A percentile compares a stretch with the other conserved stretches of the same genome.
phyloP scores from a whole-genome alignment of 2,329 filamentous ascomycete species.

The Sodiomyces alkalinus region DNA sequence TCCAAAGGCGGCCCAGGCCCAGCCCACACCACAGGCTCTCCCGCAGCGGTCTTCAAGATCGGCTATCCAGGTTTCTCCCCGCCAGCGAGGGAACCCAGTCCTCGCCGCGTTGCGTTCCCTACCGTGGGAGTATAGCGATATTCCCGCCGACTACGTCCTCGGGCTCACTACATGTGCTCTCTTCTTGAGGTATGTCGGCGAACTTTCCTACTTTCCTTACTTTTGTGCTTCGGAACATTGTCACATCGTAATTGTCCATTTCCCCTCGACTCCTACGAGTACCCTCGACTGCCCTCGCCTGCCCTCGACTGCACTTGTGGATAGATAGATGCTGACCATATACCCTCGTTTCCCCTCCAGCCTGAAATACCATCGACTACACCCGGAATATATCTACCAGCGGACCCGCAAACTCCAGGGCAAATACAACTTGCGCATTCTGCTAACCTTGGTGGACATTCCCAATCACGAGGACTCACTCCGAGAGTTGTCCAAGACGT shows the following conservation, averaged over 20 bases:
- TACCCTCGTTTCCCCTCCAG: too few relatives aligned
- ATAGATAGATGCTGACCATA: too few relatives aligned
- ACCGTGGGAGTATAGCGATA: conserved; percentile 94
- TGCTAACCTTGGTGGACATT: conserved; percentile 90
- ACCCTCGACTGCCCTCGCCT: too few relatives aligned
- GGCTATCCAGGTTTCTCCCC: conserved; percentile 75
- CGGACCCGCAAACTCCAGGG: conserved; percentile 74
- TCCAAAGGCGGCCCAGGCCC: conserved; percentile 47
- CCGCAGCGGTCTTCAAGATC: conserved; percentile 50
- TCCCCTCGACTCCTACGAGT: too few relatives aligned
- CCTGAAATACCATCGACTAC: conserved; percentile 91
- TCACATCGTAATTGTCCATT: too few relatives aligned
- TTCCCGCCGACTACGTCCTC: conserved; percentile 85
- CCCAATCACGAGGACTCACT: conserved; percentile 82
- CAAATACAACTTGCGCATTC: conserved; percentile 72
- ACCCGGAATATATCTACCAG: conserved; percentile 95
- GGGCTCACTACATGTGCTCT: conserved; percentile 79
- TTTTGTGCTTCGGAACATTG: neutral
- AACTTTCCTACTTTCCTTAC: neutral
- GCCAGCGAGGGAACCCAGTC: conserved; percentile 91
- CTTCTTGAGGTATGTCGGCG: conserved; percentile 53
- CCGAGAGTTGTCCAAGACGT: conserved; percentile 84
- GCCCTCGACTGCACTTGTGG: too few relatives aligned
- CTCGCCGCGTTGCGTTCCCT: conserved; percentile 67
- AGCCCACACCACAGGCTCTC: conserved; percentile 80